Percentiles rank a stretch among this genome's conserved stretches.
Conservation (phyloP, 495 filamentous ascomycete genomes). For the Lasiosphaeriaceae sp. region DNA sequence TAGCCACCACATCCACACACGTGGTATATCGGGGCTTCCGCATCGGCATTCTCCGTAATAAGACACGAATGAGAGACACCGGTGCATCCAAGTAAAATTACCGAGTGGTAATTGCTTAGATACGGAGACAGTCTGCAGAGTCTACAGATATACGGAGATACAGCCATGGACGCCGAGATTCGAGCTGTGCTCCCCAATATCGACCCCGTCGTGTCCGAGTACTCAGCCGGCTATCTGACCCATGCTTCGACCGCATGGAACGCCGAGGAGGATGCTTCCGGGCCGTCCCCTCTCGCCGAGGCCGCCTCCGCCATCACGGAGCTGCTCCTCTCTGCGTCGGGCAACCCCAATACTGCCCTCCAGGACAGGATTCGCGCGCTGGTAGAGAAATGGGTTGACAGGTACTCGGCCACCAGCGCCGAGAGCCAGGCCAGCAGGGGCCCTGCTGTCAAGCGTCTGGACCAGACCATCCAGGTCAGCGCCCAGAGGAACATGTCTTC, state of each 20-base stretch:
- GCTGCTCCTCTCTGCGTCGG: slow-evolving; percentile 85
- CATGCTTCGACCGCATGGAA: slow-evolving; percentile 84
- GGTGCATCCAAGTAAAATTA: slow-evolving; percentile 1
- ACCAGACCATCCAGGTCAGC: slow-evolving; percentile 93
- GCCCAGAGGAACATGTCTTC: slow-evolving; percentile 93
- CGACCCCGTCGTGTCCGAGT: slow-evolving; percentile 86
- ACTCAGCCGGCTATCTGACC: slow-evolving; percentile 88
- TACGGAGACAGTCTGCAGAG: too few species aligned
- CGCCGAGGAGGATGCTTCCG: slow-evolving; percentile 66
- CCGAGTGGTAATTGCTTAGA: slow-evolving; percentile 16
- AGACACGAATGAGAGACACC: background rate
- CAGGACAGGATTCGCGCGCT: slow-evolving; percentile 73
- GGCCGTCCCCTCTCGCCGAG: slow-evolving; percentile 71
- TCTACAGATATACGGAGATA: too few species aligned
- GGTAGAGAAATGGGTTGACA: slow-evolving; percentile 86
- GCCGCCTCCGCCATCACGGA: slow-evolving; percentile 79
- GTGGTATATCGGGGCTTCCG: background rate
- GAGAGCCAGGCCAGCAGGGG: slow-evolving; percentile 55
- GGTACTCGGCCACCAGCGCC: slow-evolving; percentile 70
- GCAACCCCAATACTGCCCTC: slow-evolving; percentile 62
- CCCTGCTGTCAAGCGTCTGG: slow-evolving; percentile 77
- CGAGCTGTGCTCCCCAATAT: slow-evolving; percentile 80
- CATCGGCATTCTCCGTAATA: background rate
- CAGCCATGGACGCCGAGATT: slow-evolving; percentile 85
- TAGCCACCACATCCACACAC: background rate